phyloP scores from a whole-genome alignment of 768 basidiomycete genomes.

The Boletellus sp. region DNA sequence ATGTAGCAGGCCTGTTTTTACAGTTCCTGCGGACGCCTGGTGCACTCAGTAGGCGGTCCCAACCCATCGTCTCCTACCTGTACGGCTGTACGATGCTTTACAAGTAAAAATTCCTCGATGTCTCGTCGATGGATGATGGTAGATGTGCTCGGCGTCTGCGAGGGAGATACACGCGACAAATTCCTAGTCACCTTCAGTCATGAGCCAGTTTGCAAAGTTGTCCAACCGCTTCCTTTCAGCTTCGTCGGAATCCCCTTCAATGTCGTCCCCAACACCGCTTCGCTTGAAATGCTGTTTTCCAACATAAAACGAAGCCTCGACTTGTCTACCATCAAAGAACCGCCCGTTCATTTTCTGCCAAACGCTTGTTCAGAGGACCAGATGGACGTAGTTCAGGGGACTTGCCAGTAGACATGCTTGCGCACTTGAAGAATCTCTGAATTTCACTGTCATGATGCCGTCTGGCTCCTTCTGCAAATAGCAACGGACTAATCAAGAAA shows the following conservation, averaged over 20 bases:
- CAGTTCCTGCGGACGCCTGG: too few relatives aligned
- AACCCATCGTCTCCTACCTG: too few relatives aligned
- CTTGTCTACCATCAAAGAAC: slow-evolving; percentile 79
- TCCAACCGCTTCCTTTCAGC: slow-evolving; percentile 84
- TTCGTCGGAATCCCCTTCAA: slow-evolving; percentile 62
- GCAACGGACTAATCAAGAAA: slow-evolving; percentile 2
- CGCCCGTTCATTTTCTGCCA: slow-evolving; percentile 90
- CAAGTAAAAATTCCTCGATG: too few relatives aligned
- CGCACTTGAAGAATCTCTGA: slow-evolving; percentile 87
- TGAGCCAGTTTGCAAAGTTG: slow-evolving; percentile 83
- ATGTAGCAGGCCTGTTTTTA: too few relatives aligned
- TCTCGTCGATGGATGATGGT: not conserved
- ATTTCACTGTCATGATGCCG: slow-evolving; percentile 95
- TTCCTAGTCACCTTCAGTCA: slow-evolving; percentile 68
- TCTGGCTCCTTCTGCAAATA: slow-evolving; percentile 76
- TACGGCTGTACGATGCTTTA: not conserved
- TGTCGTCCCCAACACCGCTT: slow-evolving; percentile 63
- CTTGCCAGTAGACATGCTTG: slow-evolving; percentile 86
- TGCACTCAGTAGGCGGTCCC: too few relatives aligned
- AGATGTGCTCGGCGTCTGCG: not conserved
- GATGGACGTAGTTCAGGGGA: slow-evolving; percentile 9
- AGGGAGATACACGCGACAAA: slow-evolving; percentile 3
- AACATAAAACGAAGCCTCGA: slow-evolving; percentile 78
- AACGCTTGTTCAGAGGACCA: not conserved
- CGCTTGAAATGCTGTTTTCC: slow-evolving; percentile 82